Base-by-base conservation (phyloP, 306 rosid genomes). In the Pyrus pyrifolia region DNA sequence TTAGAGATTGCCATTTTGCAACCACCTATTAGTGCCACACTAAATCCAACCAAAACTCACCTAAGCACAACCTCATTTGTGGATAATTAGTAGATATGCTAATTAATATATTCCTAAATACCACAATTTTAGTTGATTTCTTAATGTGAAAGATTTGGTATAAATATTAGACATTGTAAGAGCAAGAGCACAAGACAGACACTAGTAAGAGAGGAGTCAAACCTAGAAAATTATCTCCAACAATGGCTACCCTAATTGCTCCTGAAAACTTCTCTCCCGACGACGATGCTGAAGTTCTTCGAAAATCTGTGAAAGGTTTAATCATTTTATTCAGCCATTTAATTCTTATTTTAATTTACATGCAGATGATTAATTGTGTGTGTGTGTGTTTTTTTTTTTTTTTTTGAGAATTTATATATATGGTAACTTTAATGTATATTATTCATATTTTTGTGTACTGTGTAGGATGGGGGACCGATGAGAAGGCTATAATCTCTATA, bases 381-480 rank as follows among this genome's bases (percentile, higher is more conserved):
- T 25, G 25, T 25, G 25, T 25, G 25, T 25, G 1, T 33, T 14
- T n/a, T n/a, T n/a, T n/a, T n/a, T n/a, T n/a, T n/a, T 33, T 35
- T 0, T 35, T 35, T 35, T 1, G 40, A 35, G 8, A 51, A 51
- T 15, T 51, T 51, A 51, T 51, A 51, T 49, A 15, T 51, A 17
- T 51, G 55, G 55, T 17, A 15, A 49, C 2, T 51, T 49, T 17
- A 0, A 8, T 57, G 0, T 21, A 0, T 44, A 22, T 23, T 52
- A 25, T 25, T 13, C 27, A 8, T 25, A 2, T 62, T 21, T 1
- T 19, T 1, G 2, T 12, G 18, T 8, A 13, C 3, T 58, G 25
- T 74, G 8, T 29, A 93, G 98, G 98, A 31, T 93, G 93, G 97
- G 98, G 98, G 8, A 85, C 94, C 22, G 85, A 92, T 85, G 96